Percentiles rank a stretch among this genome's conserved stretches.
Evolutionary conservation across 1,284 basidiomycete species (phyloP).

Genomic region (Clitocybe nebularis): DNA sequence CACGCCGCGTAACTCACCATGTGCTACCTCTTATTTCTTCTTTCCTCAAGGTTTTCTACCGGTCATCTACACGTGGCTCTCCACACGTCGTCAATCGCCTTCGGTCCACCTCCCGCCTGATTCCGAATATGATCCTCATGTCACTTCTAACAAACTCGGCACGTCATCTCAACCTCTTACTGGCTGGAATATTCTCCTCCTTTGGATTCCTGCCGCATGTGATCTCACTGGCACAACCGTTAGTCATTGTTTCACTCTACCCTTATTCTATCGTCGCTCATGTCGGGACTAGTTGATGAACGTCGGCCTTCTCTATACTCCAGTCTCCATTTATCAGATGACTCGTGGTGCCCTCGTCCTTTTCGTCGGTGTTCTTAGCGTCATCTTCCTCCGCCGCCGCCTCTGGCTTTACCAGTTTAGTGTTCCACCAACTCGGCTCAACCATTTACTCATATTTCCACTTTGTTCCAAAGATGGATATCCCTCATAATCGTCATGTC

Average conservation of each 20-base stretch:
- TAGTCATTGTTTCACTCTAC: slow-evolving; percentile 26
- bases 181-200: slow-evolving; percentile 69
- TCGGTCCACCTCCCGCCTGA: slow-evolving; percentile 57
- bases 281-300: slow-evolving; percentile 93
- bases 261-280: slow-evolving; percentile 7
- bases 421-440: slow-evolving; percentile 11
- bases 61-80: slow-evolving; percentile 67
- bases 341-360: slow-evolving; percentile 94
- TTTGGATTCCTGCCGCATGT: slow-evolving; percentile 86
- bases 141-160: slow-evolving; percentile 34
- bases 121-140: slow-evolving; percentile 36
- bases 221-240: slow-evolving; percentile 89
- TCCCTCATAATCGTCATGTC: slow-evolving; percentile 88
- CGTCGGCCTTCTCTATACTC: slow-evolving; percentile 89
- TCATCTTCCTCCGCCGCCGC: slow-evolving; percentile 84
- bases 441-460: slow-evolving; percentile 12
- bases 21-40: slow-evolving; percentile 25
- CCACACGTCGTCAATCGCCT: slow-evolving; percentile 40
- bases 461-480: slow-evolving; percentile 64
- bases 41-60: slow-evolving; percentile 72
- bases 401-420: slow-evolving; percentile 77
- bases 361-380: slow-evolving; percentile 92
- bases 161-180: slow-evolving; percentile 41
- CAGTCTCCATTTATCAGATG: slow-evolving; percentile 99
- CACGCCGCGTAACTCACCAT: slow-evolving; percentile 23